A percentile compares a stretch with the other conserved stretches of the same genome.
These are phyloP conservation scores for Soucietia sequanensis DNA, from an alignment of 805 yeast species.

Conservation along the genomic window DNA sequence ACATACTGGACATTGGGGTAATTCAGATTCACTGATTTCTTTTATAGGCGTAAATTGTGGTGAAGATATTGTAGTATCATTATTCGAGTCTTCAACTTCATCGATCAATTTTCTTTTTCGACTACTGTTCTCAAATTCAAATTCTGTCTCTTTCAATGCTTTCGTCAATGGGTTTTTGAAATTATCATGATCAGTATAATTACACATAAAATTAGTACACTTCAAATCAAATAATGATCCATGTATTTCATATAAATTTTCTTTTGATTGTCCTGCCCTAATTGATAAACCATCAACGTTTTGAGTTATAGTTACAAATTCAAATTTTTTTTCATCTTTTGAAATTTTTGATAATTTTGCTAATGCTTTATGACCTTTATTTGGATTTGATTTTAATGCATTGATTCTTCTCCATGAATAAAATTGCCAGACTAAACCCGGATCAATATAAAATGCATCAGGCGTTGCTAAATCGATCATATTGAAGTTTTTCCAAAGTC, in stretches of 20 bases:
- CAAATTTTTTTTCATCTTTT: constrained; percentile 16
- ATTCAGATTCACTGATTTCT: constrained; percentile 45
- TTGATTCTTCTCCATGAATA: constrained; percentile 66
- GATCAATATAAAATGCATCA: constrained; percentile 81
- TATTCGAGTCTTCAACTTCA: constrained; percentile 1
- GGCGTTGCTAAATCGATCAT: constrained; percentile 88
- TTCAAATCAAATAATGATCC: constrained; percentile 72
- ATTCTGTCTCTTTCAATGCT: constrained; percentile 44
- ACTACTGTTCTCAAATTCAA: constrained; percentile 26
- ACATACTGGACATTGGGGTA: constrained; percentile 81
- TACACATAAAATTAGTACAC: constrained; percentile 78
- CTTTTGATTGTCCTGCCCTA: constrained; percentile 60
- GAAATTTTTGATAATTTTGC: constrained; percentile 54
- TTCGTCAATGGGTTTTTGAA: constrained; percentile 58
- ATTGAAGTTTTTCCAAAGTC: constrained; percentile 74
- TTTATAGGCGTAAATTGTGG: constrained; percentile 50
- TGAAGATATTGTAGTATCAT: constrained; percentile 18
- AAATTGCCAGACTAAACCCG: constrained; percentile 89
- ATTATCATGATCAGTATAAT: constrained; percentile 53
- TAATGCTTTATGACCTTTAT: constrained; percentile 68
- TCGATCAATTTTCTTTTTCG: constrained; percentile 11
- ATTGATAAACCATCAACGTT: constrained; percentile 76
- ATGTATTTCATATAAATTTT: constrained; percentile 65
- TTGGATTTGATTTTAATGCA: constrained; percentile 70
- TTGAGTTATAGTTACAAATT: constrained; percentile 71